Evolutionary conservation across 2,329 filamentous ascomycete species (phyloP).

Genomic region (Penicillium corylophilum): DNA sequence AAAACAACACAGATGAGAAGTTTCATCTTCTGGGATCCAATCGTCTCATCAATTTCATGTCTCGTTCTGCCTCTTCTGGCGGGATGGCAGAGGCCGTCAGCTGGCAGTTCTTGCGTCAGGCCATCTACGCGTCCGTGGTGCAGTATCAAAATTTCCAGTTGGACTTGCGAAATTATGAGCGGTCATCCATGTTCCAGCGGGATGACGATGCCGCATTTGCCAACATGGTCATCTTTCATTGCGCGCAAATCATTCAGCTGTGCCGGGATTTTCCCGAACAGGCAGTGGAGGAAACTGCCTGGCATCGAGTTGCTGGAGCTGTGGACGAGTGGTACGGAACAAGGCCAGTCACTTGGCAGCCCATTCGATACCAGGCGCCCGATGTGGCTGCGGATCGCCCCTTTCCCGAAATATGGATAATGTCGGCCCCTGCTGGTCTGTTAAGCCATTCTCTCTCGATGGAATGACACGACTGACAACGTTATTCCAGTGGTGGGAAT

Average conservation of each 20-base stretch:
- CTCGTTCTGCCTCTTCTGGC: constrained; percentile 40
- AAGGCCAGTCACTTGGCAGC: constrained; percentile 34
- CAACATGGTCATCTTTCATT: constrained; percentile 41
- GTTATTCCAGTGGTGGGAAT: constrained; percentile 33
- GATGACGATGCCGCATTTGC: constrained; percentile 40
- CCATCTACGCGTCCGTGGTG: constrained; percentile 42
- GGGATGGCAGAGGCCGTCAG: constrained; percentile 43
- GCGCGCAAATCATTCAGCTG: constrained; percentile 38
- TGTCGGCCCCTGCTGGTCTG: constrained; percentile 35
- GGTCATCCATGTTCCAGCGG: constrained; percentile 39
- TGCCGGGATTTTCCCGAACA: constrained; percentile 23
- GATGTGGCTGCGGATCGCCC: constrained; percentile 24
- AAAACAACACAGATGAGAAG: constrained; percentile 32
- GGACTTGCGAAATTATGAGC: constrained; percentile 39
- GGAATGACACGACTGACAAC: not conserved
- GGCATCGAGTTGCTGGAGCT: constrained; percentile 24
- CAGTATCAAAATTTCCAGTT: constrained; percentile 40
- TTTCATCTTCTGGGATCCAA: constrained; percentile 42
- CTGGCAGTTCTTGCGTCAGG: constrained; percentile 45
- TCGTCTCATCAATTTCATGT: constrained; percentile 40
- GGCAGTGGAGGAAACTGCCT: constrained; percentile 22
- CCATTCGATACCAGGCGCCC: constrained; percentile 31
- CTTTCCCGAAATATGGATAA: constrained; percentile 40
- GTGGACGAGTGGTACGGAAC: constrained; percentile 33
- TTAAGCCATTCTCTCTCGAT: not conserved